phyloP scores from a whole-genome alignment of 164 flowering plant genomes.

The Berberis thunbergii region DNA sequence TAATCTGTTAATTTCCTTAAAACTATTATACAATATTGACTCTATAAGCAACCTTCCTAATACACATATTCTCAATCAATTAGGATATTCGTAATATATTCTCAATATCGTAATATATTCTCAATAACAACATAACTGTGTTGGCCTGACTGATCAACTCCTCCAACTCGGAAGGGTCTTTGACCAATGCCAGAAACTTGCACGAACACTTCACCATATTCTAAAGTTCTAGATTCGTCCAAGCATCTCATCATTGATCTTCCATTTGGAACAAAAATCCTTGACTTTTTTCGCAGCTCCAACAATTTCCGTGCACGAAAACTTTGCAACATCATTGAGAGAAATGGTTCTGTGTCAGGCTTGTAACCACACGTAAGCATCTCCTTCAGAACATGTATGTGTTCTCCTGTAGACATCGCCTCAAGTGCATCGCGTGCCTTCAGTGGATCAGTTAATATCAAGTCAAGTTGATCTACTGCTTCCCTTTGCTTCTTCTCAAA shows the following conservation, averaged over 20 bases:
- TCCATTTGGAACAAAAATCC: conserved; percentile 58
- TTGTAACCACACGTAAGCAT: conserved; percentile 67
- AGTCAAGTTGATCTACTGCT: conserved; percentile 44
- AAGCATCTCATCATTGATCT: conserved; percentile 84
- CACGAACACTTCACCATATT: conserved; percentile 82
- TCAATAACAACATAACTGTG: conserved; percentile 10
- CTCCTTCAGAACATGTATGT: conserved; percentile 49
- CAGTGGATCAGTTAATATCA: conserved; percentile 46
- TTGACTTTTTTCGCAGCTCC: conserved; percentile 46
- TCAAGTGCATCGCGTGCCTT: conserved; percentile 56
- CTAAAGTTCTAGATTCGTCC: conserved; percentile 69
- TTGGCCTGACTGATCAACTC: conserved; percentile 4
- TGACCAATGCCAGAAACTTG: conserved; percentile 36
- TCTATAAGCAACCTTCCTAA: no score
- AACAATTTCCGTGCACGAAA: conserved; percentile 54
- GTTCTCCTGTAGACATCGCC: conserved; percentile 63
- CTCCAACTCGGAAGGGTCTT: background rate
- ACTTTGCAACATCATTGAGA: conserved; percentile 73
- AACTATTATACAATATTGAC: no score
- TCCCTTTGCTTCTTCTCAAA: conserved; percentile 58
- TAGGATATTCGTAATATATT: no score
- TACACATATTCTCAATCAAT: no score
- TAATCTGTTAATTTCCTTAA: no score
- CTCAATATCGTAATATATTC: no score
- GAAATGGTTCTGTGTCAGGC: conserved; percentile 71